These are phyloP conservation scores for Pseudonitzschia pungens DNA, from an alignment of 108 stramenopile species.

Conservation along the genomic window DNA sequence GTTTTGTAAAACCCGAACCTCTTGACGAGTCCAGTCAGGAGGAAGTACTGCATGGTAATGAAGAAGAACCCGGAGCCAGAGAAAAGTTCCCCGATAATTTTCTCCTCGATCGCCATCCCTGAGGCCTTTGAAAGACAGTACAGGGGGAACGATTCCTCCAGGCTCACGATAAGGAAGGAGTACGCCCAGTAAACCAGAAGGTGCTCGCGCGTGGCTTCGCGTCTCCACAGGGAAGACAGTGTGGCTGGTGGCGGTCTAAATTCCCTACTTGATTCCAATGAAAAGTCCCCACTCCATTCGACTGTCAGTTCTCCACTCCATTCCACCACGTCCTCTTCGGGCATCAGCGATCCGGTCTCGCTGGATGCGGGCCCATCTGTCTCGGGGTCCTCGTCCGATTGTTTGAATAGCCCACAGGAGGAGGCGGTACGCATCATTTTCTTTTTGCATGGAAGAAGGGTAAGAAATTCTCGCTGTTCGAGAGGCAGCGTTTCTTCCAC, in stretches of 20 bases:
- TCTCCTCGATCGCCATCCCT: slow-evolving; percentile 61
- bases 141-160: slow-evolving; percentile 69
- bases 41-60: slow-evolving; percentile 47
- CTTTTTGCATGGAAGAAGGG: not conserved
- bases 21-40: slow-evolving; percentile 40
- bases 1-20: slow-evolving; percentile 50
- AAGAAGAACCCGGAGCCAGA: slow-evolving; percentile 57
- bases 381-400: slow-evolving; percentile 2
- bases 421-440: not conserved
- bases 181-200: slow-evolving; percentile 57
- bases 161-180: slow-evolving; percentile 49
- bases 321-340: not conserved
- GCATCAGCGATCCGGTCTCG: not conserved
- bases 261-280: too few relatives aligned
- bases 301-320: too few relatives aligned
- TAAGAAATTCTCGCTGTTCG: not conserved
- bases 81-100: slow-evolving; percentile 60
- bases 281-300: too few relatives aligned
- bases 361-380: not conserved
- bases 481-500: slow-evolving; percentile 58
- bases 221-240: slow-evolving; percentile 3
- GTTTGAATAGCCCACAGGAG: slow-evolving; percentile 10
- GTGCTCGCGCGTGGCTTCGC: slow-evolving; percentile 40
- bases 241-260: too few relatives aligned
- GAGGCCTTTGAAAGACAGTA: slow-evolving; percentile 59